Evolutionary conservation across 352 stramenopile genomes (phyloP), one percentile per base, ranked within the genome.

Genomic region (Globisporangium lucens): DNA sequence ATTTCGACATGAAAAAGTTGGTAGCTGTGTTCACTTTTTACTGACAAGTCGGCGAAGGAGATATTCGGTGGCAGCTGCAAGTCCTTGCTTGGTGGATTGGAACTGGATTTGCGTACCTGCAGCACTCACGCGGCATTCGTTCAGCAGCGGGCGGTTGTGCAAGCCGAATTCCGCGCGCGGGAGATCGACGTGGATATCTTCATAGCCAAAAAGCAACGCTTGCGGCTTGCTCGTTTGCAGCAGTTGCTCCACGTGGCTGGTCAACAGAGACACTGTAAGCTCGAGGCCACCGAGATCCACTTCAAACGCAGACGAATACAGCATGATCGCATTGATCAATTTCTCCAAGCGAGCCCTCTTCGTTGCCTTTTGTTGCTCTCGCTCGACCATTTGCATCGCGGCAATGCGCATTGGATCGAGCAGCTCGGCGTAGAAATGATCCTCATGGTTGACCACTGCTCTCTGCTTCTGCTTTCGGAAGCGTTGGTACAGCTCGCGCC

Each of bases 121-220:
- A 41, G 72, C 76, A 57, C 85, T 69, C 33, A 94, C 55, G 3
- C 80, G 60, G 49, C 81, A 90, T 64, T 89, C 80, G 52, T 89
- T 83, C 35, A 79, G 72, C 6, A 74, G 58, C 12, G 84, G 84
- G 3, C 74, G 69, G 51, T 83, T 90, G 59, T 88, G 71, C 6
- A 92, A 38, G 2, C 69, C 72, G 3, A 65, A 69, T 2, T 65
- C 47, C 2, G 62, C 29, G 2, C 35, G n/a, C 4, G 74, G 74
- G 0, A 90, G 62, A 63, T 68, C 74, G 9, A 89, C 61, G 17
- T 70, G 72, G 20, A 87, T 53, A 36, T 87, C 75, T 72, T 90
- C 79, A 30, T 70, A 76, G 47, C 76, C 76, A 62, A 79, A 78
- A 35, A 74, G 65, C 17, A 61, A 41, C 24, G 67, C 71, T 35